These are phyloP conservation scores for Trametes punicea DNA, from an alignment of 768 basidiomycete genomes.

Conservation along the genomic window DNA sequence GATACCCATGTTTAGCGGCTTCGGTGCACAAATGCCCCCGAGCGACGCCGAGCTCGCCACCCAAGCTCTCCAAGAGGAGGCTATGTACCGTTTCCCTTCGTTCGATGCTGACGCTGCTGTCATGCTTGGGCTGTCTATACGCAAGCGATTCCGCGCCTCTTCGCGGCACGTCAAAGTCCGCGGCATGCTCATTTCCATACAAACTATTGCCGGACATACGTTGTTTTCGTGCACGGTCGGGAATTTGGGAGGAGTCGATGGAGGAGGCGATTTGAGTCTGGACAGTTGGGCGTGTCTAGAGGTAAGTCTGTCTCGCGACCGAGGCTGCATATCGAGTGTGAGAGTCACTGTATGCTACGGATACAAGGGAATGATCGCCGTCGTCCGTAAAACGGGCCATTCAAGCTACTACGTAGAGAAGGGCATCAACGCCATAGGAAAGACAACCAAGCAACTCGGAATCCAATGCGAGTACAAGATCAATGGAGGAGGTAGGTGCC, in stretches of 20 bases:
- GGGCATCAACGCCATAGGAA: conserved; percentile 81
- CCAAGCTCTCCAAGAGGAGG: conserved; percentile 68
- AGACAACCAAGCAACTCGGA: conserved; percentile 69
- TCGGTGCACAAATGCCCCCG: conserved; percentile 55
- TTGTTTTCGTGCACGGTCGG: conserved; percentile 84
- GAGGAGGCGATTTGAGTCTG: conserved; percentile 71
- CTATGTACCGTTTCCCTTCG: conserved; percentile 62
- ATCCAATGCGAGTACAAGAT: conserved; percentile 61
- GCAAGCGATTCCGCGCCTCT: conserved; percentile 78
- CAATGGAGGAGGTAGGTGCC: conserved; percentile 70
- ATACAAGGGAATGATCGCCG: conserved; percentile 58
- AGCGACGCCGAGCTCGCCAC: conserved; percentile 72
- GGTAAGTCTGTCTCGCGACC: conserved; percentile 26
- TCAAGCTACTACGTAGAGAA: conserved; percentile 86
- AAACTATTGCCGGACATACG: conserved; percentile 73
- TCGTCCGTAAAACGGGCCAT: conserved; percentile 77
- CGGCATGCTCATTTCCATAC: conserved; percentile 78
- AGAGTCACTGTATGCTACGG: background rate
- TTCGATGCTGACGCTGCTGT: conserved; percentile 79
- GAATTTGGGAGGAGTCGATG: conserved; percentile 63
- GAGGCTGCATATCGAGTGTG: background rate
- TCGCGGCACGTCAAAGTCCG: conserved; percentile 72
- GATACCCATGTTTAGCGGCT: conserved; percentile 56
- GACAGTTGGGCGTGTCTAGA: conserved; percentile 80
- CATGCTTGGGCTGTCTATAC: conserved; percentile 72